Base-by-base conservation (phyloP, 495 filamentous ascomycete species). In the Penicillium longicatenatum region DNA sequence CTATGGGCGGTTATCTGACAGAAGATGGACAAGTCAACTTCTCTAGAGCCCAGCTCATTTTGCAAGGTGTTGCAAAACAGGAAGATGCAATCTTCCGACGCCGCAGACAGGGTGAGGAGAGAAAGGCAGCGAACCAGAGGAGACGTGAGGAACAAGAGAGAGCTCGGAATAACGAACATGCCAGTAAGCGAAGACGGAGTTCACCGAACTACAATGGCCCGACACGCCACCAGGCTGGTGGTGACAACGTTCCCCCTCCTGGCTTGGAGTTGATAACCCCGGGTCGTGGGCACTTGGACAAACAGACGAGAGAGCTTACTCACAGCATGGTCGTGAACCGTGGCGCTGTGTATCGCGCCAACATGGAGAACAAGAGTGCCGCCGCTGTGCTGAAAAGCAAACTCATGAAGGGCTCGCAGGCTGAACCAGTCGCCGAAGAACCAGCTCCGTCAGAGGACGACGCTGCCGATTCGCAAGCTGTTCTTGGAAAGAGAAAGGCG, bases 1-100 rank as follows among this genome's bases (percentile, higher is more conserved):
- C 80, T 22, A 98, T 98, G 95, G 91, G 89, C 35, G 93, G 92
- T 3, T 99, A 98, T 69, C 76, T 99, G 41, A 98, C 94, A 44
- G 89, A 93, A 66, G 94, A 99, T 78, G 94, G 94, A 5, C 85
- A 88, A 62, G 92, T 97, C 56, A 89, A 97, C 56, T 79, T 99
- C 20, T 84, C 88, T 39, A 86, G 88, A 57, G 92, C 91, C 6
- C 94, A 99, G 65, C 82, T 87, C 59, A 97, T 99, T 61, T 78
- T 99, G 30, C 81, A 87, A 59, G 93, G 91, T 2, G 81, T 99
- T 10, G 93, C 91, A 9, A 96, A 93, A 67, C 93, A 97, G 68
- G 94, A 99, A 75, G 91, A 93, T 67, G 89, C 88, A 20, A 99
- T 99, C 60, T 99, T 99, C 73, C 81, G 79, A 41, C 85, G 93